Conservation (phyloP, 2,329 filamentous ascomycete species). For the Rhexocercosporidium sp. region DNA sequence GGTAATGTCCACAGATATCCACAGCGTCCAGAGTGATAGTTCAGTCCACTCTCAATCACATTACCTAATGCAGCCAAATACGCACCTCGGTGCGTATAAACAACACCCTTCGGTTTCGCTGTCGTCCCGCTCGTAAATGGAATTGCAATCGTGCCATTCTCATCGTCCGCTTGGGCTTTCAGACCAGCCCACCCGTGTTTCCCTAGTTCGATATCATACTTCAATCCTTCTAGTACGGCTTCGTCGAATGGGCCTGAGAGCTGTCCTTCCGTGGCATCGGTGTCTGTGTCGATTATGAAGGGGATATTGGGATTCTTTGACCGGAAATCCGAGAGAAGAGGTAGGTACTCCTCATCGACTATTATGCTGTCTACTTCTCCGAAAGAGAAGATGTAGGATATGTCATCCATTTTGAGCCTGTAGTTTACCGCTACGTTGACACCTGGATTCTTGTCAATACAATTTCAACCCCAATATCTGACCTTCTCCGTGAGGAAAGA, state of each 20-base stretch:
- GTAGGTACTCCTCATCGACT: slow-evolving; percentile 80
- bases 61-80: slow-evolving; percentile 88
- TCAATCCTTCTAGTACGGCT: slow-evolving; percentile 80
- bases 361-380: slow-evolving; percentile 87
- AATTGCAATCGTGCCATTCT: slow-evolving; percentile 83
- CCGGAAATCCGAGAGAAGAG: slow-evolving; percentile 70
- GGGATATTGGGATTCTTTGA: slow-evolving; percentile 65
- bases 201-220: slow-evolving; percentile 70
- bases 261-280: slow-evolving; percentile 75
- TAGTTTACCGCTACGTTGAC: slow-evolving; percentile 79
- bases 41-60: slow-evolving; percentile 86
- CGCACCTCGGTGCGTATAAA: slow-evolving; percentile 85
- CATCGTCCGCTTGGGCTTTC: slow-evolving; percentile 67
- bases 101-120: slow-evolving; percentile 87
- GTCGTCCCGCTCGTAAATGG: slow-evolving; percentile 96
- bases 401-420: slow-evolving; percentile 80
- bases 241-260: slow-evolving; percentile 81
- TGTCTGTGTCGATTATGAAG: slow-evolving; percentile 82
- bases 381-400: slow-evolving; percentile 89
- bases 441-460: slow-evolving; percentile 43
- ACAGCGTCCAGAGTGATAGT: slow-evolving; percentile 70
- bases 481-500: not conserved
- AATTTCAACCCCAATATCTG: not conserved
- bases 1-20: slow-evolving; percentile 92
- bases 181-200: slow-evolving; percentile 78